Percentiles rank a stretch among this genome's conserved stretches.
Conservation (phyloP, 768 basidiomycete species). For the Lentinula detonsa region DNA sequence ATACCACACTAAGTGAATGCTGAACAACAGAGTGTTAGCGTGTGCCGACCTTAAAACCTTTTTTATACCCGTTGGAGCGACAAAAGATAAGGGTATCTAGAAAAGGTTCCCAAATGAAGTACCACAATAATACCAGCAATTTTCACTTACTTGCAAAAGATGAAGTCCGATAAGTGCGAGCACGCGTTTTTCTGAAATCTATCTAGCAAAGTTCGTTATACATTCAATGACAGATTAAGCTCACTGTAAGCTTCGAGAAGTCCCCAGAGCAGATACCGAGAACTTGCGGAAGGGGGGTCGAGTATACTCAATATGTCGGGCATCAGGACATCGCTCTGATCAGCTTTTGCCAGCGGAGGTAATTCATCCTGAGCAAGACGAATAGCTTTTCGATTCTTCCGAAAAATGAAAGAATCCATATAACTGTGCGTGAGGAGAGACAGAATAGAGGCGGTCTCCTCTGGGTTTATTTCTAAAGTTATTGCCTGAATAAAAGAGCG, state of each 20-base stretch:
- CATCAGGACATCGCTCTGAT: slow-evolving; percentile 31
- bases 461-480: slow-evolving; percentile 26
- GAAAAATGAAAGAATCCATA: slow-evolving; percentile 44
- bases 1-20: neutral
- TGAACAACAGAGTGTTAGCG: neutral
- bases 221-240: neutral
- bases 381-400: slow-evolving; percentile 30
- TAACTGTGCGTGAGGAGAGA: slow-evolving; percentile 43
- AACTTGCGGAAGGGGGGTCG: slow-evolving; percentile 2
- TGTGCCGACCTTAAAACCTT: slow-evolving; percentile 28
- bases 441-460: slow-evolving; percentile 45
- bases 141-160: neutral
- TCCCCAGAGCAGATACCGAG: slow-evolving; percentile 9
- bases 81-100: slow-evolving; percentile 20
- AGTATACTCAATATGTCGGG: neutral
- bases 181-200: neutral
- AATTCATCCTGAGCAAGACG: slow-evolving; percentile 46
- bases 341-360: slow-evolving; percentile 59
- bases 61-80: slow-evolving; percentile 35
- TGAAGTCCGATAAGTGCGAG: neutral
- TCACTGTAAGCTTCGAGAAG: slow-evolving; percentile 12
- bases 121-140: neutral
- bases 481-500: slow-evolving; percentile 22
- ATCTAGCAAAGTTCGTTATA: neutral
- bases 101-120: neutral